Conservation (phyloP, 176 grass and related monocot genomes). For the Sorghum bicolor region DNA sequence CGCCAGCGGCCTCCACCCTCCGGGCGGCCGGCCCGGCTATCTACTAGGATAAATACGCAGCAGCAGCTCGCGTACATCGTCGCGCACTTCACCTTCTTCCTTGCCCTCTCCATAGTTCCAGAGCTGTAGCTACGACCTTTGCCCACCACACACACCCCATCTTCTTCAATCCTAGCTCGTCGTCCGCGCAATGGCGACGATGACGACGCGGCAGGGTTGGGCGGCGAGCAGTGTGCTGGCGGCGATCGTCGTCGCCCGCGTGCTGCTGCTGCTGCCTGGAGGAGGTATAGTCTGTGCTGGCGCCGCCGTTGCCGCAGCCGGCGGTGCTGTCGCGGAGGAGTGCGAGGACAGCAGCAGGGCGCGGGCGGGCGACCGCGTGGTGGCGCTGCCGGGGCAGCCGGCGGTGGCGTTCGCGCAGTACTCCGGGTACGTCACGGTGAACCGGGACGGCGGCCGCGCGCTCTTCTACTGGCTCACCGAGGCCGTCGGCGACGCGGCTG, state of each 20-base stretch:
- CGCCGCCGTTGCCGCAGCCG: background rate
- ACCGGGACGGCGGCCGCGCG: constrained; percentile 57
- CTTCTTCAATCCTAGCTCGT: background rate
- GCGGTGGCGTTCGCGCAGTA: constrained; percentile 74
- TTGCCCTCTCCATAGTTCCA: background rate
- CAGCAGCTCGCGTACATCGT: background rate
- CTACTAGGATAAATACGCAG: constrained; percentile 6
- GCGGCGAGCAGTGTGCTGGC: background rate
- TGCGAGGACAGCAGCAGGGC: constrained; percentile 31
- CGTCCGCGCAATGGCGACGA: background rate
- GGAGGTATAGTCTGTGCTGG: background rate
- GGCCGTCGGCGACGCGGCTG: constrained; percentile 42
- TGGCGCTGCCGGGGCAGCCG: constrained; percentile 77
- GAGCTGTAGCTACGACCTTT: background rate
- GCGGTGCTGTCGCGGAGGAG: background rate
- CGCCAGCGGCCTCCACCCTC: background rate
- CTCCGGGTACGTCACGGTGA: constrained; percentile 86
- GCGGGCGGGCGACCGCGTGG: constrained; percentile 48
- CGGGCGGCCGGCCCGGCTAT: background rate
- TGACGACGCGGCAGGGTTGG: background rate
- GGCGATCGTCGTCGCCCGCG: background rate
- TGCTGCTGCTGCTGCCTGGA: background rate
- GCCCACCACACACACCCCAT: background rate
- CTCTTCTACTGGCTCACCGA: constrained; percentile 99
- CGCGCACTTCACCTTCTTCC: background rate